Base-by-base conservation (phyloP, 192 early-diverging fungal genomes). In the Backusella tarrabulga region DNA sequence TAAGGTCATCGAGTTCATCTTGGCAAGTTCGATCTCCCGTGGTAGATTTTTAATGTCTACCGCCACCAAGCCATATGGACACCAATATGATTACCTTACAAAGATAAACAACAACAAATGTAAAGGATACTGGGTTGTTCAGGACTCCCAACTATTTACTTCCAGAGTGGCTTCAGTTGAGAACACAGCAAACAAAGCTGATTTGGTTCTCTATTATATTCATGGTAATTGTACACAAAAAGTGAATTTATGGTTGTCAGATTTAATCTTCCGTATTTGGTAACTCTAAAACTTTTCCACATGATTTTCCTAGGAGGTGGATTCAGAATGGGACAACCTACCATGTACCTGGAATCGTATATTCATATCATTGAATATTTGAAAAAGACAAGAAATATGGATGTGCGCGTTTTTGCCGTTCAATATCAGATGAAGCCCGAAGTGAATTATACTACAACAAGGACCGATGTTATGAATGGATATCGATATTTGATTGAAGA, bases 401-500 rank as follows among this genome's bases (percentile, higher is more conserved):
- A 75, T 15, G 63, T 40, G 4, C 38, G 40, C 15, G 42, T 75
- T 11, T 66, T 75, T 42, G 41, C 74, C 19, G 66, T 75, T 41
- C 63, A 75, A 34, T 75, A 75, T 41, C 17, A 19, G 5, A 46
- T 23, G 15, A 60, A 21, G 0, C 76, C 76, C 0, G 40, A 72
- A 5, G 40, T 34, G n/a, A 63, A 60, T 14, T 77, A 70, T 50
- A 23, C 38, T n/a, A 41, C n/a, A 1, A 32, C 46, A 29, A 71
- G 46, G 26, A 41, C 71, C 32, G 70, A 77, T 56, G 34, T 38
- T 19, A 42, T 77, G 19, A 56, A 38, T 32, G 69, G 68, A 17
- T 77, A 77, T 42, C 46, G 36, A n/a, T 77, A 77, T 41, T 50
- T 77, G 41, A 56, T 77, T 23, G 38, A 77, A 2, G 29, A 63